Percentiles rank a stretch among this genome's conserved stretches.
Evolutionary conservation across 192 early-diverging fungal species (phyloP).

Genomic region (Umbelopsis sp.): DNA sequence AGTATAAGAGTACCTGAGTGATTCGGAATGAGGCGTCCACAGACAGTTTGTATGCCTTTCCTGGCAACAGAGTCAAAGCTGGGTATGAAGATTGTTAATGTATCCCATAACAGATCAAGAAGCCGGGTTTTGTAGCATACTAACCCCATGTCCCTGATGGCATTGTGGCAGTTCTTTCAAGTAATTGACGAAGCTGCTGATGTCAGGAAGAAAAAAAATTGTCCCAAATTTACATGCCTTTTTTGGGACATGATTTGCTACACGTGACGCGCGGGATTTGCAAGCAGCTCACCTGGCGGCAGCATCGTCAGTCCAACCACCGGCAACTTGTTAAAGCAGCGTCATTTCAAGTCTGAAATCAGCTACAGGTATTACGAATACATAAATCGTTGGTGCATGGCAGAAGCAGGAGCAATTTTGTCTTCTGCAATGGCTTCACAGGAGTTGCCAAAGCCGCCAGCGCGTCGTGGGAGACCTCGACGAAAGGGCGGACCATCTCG

Average conservation of each 20-base stretch:
- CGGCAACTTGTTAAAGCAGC: neutral
- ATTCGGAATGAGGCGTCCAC: conserved; percentile 14
- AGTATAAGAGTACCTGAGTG: neutral
- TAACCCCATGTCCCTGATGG: conserved; percentile 14
- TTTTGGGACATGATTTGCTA: neutral
- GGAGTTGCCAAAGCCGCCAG: conserved; percentile 14
- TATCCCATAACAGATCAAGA: neutral
- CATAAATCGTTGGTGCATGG: conserved; percentile 20
- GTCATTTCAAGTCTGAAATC: neutral
- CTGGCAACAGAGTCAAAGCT: conserved; percentile 3
- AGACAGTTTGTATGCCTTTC: neutral
- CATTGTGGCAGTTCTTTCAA: neutral
- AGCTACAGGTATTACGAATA: neutral
- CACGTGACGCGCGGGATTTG: conserved; percentile 7
- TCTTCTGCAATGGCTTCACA: conserved; percentile 14
- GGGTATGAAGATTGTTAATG: neutral
- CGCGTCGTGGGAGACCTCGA: conserved; percentile 19
- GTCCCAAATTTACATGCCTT: neutral
- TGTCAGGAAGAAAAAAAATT: conserved; percentile 8
- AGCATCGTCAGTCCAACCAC: neutral
- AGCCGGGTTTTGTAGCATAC: neutral
- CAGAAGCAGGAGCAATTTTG: conserved; percentile 21
- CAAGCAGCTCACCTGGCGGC: neutral
- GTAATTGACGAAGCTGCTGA: neutral
- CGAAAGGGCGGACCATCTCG: conserved; percentile 18